These are phyloP conservation scores for Gamsiella multidivaricata DNA, from an alignment of 192 early-diverging fungal species.

Conservation along the genomic window DNA sequence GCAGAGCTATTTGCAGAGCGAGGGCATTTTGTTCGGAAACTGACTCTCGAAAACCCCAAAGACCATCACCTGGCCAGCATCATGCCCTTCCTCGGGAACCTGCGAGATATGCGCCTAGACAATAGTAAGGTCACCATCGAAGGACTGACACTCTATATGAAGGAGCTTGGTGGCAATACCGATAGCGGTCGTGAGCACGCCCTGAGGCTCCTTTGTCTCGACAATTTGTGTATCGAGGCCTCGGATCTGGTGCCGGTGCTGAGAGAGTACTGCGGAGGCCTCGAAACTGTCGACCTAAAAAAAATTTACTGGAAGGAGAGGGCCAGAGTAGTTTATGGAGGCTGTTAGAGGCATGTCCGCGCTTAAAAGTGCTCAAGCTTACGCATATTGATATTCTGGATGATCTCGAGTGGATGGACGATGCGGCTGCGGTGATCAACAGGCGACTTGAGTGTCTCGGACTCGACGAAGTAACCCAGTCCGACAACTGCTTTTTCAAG, in stretches of 20 bases:
- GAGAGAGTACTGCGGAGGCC: not conserved
- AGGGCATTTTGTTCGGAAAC: not conserved
- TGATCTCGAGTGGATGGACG: not conserved
- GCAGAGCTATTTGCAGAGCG: not conserved
- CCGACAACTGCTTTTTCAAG: not conserved
- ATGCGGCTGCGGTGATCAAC: not conserved
- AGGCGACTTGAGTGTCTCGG: not conserved
- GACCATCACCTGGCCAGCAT: not conserved
- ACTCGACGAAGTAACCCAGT: not conserved
- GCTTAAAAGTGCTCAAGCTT: not conserved
- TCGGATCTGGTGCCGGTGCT: not conserved
- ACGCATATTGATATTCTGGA: not conserved
- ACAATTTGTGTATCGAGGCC: not conserved
- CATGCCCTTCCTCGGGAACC: not conserved
- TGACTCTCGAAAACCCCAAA: constrained; percentile 1
- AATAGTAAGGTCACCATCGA: not conserved
- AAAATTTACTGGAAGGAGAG: not conserved
- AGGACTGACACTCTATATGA: not conserved
- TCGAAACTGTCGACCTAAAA: not conserved
- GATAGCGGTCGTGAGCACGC: too few species aligned
- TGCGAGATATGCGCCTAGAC: not conserved
- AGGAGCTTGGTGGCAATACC: not conserved
- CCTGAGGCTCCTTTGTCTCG: constrained; percentile 3
- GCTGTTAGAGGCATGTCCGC: not conserved
- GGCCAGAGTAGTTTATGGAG: not conserved